Percentiles rank a stretch among this genome's conserved stretches.
Evolutionary conservation across 257 asterid genomes (phyloP).

Genomic region (Solanum paucissectum): DNA sequence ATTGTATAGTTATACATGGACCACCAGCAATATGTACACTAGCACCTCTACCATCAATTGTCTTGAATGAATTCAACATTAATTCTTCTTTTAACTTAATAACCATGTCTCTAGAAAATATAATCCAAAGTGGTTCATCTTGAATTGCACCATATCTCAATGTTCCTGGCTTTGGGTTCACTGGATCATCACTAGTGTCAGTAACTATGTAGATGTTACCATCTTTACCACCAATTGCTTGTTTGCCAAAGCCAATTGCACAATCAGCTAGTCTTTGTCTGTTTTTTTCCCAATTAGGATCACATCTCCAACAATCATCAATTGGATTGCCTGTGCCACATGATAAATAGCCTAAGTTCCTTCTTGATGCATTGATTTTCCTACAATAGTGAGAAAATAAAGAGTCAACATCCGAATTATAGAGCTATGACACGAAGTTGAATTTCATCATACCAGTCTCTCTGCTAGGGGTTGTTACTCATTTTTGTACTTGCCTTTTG

Average conservation of each 20-base stretch:
- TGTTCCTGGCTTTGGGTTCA: conserved; percentile 69
- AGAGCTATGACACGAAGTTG: too few species aligned
- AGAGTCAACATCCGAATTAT: not conserved
- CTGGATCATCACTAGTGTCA: conserved; percentile 52
- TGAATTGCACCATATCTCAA: conserved; percentile 65
- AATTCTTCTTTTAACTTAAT: conserved; percentile 70
- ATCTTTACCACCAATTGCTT: conserved; percentile 69
- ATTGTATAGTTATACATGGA: conserved; percentile 69
- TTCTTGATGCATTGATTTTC: conserved; percentile 55
- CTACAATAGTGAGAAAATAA: conserved; percentile 14
- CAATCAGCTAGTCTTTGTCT: conserved; percentile 68
- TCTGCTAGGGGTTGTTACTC: not conserved
- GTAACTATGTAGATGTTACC: conserved; percentile 67
- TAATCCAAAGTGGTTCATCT: conserved; percentile 72
- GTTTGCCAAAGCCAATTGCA: conserved; percentile 83
- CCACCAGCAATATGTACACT: conserved; percentile 83
- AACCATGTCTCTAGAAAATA: conserved; percentile 59
- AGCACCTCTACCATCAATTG: conserved; percentile 76
- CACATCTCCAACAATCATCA: conserved; percentile 98
- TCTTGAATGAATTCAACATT: conserved; percentile 78
- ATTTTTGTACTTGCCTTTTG: not conserved
- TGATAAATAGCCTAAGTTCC: conserved; percentile 57
- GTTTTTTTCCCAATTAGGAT: conserved; percentile 60
- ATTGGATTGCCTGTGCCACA: conserved; percentile 84
- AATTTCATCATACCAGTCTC: not conserved